phyloP scores from a whole-genome alignment of 2,329 filamentous ascomycete genomes.

The Fusarium pseudonygamai region DNA sequence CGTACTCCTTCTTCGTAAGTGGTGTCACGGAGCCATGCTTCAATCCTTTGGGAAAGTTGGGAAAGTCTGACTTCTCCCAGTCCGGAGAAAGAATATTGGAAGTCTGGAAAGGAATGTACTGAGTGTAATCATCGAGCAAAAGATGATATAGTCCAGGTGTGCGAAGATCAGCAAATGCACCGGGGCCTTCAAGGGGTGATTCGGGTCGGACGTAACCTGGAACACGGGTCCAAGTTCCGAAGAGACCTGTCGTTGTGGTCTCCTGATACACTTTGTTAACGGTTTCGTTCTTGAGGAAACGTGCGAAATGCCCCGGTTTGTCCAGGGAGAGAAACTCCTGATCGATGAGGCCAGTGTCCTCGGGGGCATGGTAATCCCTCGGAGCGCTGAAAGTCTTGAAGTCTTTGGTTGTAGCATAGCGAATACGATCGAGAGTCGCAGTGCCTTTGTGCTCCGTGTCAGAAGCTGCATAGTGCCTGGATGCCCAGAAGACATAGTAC shows the following conservation, averaged over 20 bases:
- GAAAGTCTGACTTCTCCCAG: slow-evolving; percentile 48
- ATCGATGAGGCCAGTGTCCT: slow-evolving; percentile 58
- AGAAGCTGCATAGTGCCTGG: slow-evolving; percentile 53
- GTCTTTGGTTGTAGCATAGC: slow-evolving; percentile 61
- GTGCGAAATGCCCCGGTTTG: slow-evolving; percentile 51
- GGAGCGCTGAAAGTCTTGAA: slow-evolving; percentile 59
- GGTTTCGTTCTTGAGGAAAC: slow-evolving; percentile 63
- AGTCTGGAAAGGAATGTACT: slow-evolving; percentile 57
- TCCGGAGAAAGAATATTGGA: slow-evolving; percentile 46
- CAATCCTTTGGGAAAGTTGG: slow-evolving; percentile 53
- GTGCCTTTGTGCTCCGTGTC: slow-evolving; percentile 57
- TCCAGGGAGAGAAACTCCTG: slow-evolving; percentile 58
- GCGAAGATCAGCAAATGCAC: slow-evolving; percentile 50
- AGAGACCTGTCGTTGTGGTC: slow-evolving; percentile 54
- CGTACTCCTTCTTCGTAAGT: slow-evolving; percentile 53
- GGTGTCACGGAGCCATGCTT: slow-evolving; percentile 60
- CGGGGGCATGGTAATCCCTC: slow-evolving; percentile 53
- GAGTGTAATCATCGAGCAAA: slow-evolving; percentile 55
- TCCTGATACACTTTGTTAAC: slow-evolving; percentile 60
- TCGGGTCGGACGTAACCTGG: slow-evolving; percentile 47
- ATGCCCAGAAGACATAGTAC: slow-evolving; percentile 61
- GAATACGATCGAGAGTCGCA: slow-evolving; percentile 53
- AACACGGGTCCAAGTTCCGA: slow-evolving; percentile 58
- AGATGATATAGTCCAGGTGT: slow-evolving; percentile 51
- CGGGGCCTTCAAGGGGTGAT: slow-evolving; percentile 49